Conservation (phyloP, 78 protist species). For the slime mould (Dictyostelium discoideum) region dicty_2.7 NC_007088.5:1843501-1844000, state of each 20-base stretch:
- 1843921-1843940: not conserved
- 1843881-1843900: slow-evolving; percentile 12
- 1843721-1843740: not conserved
- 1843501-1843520: not conserved
- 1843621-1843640: not conserved
- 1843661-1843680: not conserved
- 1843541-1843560: too few relatives aligned
- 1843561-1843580: too few relatives aligned
- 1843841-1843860: slow-evolving; percentile 12
- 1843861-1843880: slow-evolving; percentile 2
- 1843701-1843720: not conserved
- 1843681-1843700: slow-evolving; percentile 28
- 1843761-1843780: not conserved
- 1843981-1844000: not conserved
- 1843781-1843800: not conserved
- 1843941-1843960: not conserved
- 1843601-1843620: not conserved
- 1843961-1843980: not conserved
- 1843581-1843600: not conserved
- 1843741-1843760: not conserved
- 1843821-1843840: not conserved
- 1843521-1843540: not conserved
- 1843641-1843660: not conserved
- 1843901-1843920: slow-evolving; percentile 16
- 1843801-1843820: not conserved